A percentile compares a stretch with the other conserved stretches of the same genome.
phyloP scores from a whole-genome alignment of 2,329 filamentous ascomycete genomes.

The Cytospora leucostoma region DNA sequence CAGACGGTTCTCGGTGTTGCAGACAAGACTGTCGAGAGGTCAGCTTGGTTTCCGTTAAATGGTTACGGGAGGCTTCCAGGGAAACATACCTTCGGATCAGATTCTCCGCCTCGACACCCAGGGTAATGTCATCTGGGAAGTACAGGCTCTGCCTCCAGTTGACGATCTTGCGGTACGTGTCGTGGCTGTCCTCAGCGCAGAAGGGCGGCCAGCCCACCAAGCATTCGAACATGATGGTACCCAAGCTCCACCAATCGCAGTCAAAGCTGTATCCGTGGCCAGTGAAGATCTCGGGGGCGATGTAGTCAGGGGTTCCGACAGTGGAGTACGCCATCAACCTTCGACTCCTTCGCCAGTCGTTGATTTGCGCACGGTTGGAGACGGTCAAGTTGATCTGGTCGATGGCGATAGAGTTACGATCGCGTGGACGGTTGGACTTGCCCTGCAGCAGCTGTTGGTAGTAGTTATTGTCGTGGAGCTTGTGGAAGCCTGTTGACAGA shows the following conservation, averaged over 20 bases:
- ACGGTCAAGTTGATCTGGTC: constrained; percentile 98
- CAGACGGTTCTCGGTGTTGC: constrained; percentile 88
- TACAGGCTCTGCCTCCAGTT: constrained; percentile 96
- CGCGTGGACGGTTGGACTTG: constrained; percentile 69
- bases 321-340: constrained; percentile 97
- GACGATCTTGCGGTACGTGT: constrained; percentile 98
- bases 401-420: constrained; percentile 91
- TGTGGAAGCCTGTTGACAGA: constrained; percentile 96
- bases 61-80: background rate
- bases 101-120: constrained; percentile 86
- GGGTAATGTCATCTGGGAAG: constrained; percentile 83
- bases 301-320: constrained; percentile 97
- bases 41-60: background rate
- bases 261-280: constrained; percentile 94
- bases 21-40: constrained; percentile 71
- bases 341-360: constrained; percentile 96
- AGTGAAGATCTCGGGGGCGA: constrained; percentile 96
- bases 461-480: constrained; percentile 96
- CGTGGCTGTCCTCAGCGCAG: constrained; percentile 95
- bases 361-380: constrained; percentile 96
- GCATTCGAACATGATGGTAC: constrained; percentile 99
- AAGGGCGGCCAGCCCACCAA: constrained; percentile 98
- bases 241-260: constrained; percentile 99
- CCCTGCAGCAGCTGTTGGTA: constrained; percentile 94
- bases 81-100: constrained; percentile 78